Evolutionary conservation across 2,329 filamentous ascomycete species (phyloP).

Genomic region (Cercospora zeina): DNA sequence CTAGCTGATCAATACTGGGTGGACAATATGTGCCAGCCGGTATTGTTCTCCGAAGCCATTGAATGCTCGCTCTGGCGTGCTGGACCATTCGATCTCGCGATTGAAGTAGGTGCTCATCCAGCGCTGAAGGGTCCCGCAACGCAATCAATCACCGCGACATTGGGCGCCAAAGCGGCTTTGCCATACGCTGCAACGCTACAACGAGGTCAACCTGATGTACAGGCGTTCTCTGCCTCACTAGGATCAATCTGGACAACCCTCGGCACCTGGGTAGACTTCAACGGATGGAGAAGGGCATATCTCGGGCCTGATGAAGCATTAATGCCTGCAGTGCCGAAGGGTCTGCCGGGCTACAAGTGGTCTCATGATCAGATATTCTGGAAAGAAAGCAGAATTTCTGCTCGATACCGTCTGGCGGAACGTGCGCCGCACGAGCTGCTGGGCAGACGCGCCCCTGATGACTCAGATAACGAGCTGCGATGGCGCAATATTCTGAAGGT

Average conservation of each 20-base stretch:
- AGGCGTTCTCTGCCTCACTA: constrained; percentile 30
- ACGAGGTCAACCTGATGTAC: constrained; percentile 33
- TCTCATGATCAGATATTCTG: constrained; percentile 22
- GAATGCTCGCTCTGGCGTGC: constrained; percentile 27
- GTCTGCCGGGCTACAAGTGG: constrained; percentile 25
- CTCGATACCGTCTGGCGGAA: constrained; percentile 19
- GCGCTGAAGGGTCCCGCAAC: constrained; percentile 47
- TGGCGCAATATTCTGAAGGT: constrained; percentile 26
- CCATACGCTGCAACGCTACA: constrained; percentile 28
- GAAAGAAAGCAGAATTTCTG: constrained; percentile 24
- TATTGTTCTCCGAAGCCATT: constrained; percentile 50
- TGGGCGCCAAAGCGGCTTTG: constrained; percentile 20
- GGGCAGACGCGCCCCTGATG: constrained; percentile 23
- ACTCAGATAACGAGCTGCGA: constrained; percentile 23
- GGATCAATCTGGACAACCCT: constrained; percentile 25
- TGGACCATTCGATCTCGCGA: constrained; percentile 41
- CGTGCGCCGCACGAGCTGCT: constrained; percentile 24
- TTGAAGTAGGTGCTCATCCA: constrained; percentile 53
- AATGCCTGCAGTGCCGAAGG: constrained; percentile 3
- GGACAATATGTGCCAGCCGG: constrained; percentile 50
- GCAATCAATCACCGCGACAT: constrained; percentile 40
- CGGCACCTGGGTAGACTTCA: constrained; percentile 23
- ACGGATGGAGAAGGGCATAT: constrained; percentile 23
- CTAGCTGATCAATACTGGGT: constrained; percentile 45
- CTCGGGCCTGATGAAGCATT: constrained; percentile 13